phyloP scores from a whole-genome alignment of 345 rosid species.

The Brassica rapa region DNA sequence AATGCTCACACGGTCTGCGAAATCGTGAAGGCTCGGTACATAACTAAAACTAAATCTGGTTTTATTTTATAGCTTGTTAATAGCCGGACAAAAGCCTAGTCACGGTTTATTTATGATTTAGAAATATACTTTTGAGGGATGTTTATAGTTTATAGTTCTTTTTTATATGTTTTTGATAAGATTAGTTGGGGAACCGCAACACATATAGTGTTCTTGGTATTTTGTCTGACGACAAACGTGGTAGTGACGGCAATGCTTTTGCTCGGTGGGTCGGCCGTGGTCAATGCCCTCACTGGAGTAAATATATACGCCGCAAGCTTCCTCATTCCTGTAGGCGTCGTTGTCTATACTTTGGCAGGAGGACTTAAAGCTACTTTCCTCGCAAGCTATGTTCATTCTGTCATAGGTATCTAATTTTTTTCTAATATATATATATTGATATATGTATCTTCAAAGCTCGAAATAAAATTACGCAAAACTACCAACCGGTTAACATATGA shows the following conservation, averaged over 20 bases:
- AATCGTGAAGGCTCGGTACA: conserved; percentile 88
- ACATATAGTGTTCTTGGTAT: conserved; percentile 78
- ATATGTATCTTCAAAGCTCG: neutral
- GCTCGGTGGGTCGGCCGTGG: conserved; percentile 93
- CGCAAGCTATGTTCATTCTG: conserved; percentile 94
- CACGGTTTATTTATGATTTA: neutral
- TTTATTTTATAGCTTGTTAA: neutral
- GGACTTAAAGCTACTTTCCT: conserved; percentile 94
- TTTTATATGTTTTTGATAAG: conserved; percentile 1
- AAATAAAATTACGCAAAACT: neutral
- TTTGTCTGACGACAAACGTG: conserved; percentile 77
- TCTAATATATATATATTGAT: neutral
- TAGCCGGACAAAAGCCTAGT: neutral
- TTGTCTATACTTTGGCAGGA: conserved; percentile 87
- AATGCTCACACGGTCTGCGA: conserved; percentile 92
- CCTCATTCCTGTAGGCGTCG: conserved; percentile 89
- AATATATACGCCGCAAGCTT: conserved; percentile 90
- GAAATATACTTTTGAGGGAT: neutral
- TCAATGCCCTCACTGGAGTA: conserved; percentile 87
- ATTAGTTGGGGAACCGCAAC: conserved; percentile 89
- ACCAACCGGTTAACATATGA: neutral
- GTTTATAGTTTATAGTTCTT: neutral
- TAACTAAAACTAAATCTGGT: neutral
- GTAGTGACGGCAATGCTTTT: conserved; percentile 91
- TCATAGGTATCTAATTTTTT: conserved; percentile 51